Conservation (phyloP, 768 basidiomycete species). For the Xerocomus potaroensis region DNA sequence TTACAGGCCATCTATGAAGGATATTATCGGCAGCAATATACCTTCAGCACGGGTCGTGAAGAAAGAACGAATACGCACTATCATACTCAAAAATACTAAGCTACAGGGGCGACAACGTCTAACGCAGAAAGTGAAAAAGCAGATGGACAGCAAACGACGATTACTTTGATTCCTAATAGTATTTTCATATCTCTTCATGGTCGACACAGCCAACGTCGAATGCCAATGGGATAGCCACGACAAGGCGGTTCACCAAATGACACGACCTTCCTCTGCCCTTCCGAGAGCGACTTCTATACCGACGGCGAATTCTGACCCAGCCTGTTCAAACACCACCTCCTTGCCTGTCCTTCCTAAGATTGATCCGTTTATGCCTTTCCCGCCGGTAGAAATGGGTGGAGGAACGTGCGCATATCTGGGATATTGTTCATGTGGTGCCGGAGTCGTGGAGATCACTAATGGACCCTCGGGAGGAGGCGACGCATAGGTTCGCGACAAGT, state of each 20-base stretch:
- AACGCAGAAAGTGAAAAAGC: conserved; percentile 1
- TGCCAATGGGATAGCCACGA: background rate
- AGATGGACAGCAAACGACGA: conserved; percentile 16
- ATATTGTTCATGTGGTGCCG: conserved; percentile 18
- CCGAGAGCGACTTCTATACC: conserved; percentile 31
- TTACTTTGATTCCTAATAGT: conserved; percentile 9
- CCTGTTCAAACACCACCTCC: conserved; percentile 26
- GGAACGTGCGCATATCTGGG: conserved; percentile 30
- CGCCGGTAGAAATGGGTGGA: conserved; percentile 11
- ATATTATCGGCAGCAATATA: too few species aligned
- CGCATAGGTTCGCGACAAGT: conserved; percentile 29
- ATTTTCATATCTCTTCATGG: background rate
- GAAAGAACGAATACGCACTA: background rate
- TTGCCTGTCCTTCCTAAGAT: conserved; percentile 13
- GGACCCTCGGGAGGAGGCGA: conserved; percentile 29
- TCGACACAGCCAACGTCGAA: background rate
- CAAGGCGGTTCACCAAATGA: conserved; percentile 24
- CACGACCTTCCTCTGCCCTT: conserved; percentile 31
- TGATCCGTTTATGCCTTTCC: conserved; percentile 10
- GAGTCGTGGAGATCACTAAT: conserved; percentile 14
- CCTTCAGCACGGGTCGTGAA: too few species aligned
- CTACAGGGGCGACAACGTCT: background rate
- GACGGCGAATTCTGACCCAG: conserved; percentile 23
- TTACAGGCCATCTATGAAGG: too few species aligned
- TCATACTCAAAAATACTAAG: background rate